Base-by-base conservation (phyloP, 2,329 filamentous ascomycete species). In the Talaromyces amestolkiae region DNA sequence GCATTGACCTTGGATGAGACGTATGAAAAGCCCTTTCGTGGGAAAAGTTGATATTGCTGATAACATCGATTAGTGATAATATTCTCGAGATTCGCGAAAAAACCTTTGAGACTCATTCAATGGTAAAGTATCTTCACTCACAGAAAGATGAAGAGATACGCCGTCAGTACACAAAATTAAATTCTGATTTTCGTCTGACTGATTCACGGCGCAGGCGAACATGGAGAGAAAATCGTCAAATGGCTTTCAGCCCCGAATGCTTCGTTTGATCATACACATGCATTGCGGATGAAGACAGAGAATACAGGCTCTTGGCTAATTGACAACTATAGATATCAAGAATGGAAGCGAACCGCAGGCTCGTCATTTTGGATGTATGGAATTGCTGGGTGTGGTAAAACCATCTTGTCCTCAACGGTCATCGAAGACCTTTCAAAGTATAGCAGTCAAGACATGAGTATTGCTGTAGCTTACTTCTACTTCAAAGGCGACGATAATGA, bases 311-410 rank as follows among this genome's bases (percentile, higher is more conserved):
- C 43, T 6, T 66, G 65, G 65, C 19, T 66, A 3, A 49, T 47
- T 11, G 15, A 35, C 19, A 45, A 41, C 1, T 5, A 61, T 15
- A 43, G 31, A 33, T 66, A 66, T 13, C 43, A 56, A 17, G 24
- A 64, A 31, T 66, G 65, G 65, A 60, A 61, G 8, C 9, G 3
- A 1, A 27, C 11, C 22, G n/a, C 61, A 1, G 22, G 37, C 3
- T 78, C 78, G 0, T 76, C 80, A 19, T 65, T 80, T 1, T 82
- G 79, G 79, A 66, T 81, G 1, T 71, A 73, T 60, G 78, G 79
- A 13, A 75, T 76, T 64, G 74, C 79, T 19, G 79, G 78, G 0
- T 78, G 75, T 61, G 79, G 79, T 11, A 81, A 81, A 66, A 78
- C 77, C 0, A 73, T 81, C 0, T 67, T 81, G 10, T 77, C 72